Percentiles rank a stretch among this genome's conserved stretches.
Conservation (phyloP, 495 filamentous ascomycete species). For the Trichocladium uniseriatum region DNA sequence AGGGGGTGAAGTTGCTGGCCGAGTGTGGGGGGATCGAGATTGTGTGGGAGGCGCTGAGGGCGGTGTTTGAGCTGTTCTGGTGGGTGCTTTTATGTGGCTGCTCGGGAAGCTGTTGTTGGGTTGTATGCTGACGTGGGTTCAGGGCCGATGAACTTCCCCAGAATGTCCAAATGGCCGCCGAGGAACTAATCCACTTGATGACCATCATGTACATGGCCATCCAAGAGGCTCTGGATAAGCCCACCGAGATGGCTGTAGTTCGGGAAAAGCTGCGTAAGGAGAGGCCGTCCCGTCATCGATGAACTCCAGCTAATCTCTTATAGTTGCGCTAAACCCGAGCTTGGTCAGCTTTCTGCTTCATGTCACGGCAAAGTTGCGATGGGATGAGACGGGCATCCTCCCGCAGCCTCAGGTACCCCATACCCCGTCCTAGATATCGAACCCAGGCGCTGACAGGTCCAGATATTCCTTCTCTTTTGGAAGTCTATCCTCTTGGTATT, state of each 20-base stretch:
- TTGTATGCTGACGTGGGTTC: constrained; percentile 21
- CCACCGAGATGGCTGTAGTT: constrained; percentile 31
- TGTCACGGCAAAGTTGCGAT: constrained; percentile 67
- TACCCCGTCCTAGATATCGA: not conserved
- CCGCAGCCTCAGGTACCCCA: constrained; percentile 24
- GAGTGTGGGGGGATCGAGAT: constrained; percentile 50
- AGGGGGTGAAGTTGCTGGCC: constrained; percentile 50
- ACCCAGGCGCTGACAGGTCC: constrained; percentile 6
- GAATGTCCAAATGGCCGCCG: constrained; percentile 34
- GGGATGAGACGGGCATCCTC: constrained; percentile 58
- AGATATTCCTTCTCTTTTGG: constrained; percentile 77
- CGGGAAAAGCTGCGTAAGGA: constrained; percentile 34
- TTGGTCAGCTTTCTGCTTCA: constrained; percentile 65
- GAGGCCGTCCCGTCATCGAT: not conserved
- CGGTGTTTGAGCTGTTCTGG: constrained; percentile 48
- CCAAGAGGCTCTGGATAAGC: constrained; percentile 52
- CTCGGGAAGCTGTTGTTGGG: not conserved
- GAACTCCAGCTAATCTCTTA: constrained; percentile 14
- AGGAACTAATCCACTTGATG: constrained; percentile 51
- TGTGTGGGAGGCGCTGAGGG: constrained; percentile 52
- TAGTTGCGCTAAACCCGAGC: constrained; percentile 53
- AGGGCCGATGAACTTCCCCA: constrained; percentile 34
- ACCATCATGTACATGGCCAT: constrained; percentile 66
- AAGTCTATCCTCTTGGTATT: constrained; percentile 81
- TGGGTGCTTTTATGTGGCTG: constrained; percentile 16